These are phyloP conservation scores for Fusarium ambrosium DNA, from an alignment of 2,329 filamentous ascomycete species.

Conservation along the genomic window DNA sequence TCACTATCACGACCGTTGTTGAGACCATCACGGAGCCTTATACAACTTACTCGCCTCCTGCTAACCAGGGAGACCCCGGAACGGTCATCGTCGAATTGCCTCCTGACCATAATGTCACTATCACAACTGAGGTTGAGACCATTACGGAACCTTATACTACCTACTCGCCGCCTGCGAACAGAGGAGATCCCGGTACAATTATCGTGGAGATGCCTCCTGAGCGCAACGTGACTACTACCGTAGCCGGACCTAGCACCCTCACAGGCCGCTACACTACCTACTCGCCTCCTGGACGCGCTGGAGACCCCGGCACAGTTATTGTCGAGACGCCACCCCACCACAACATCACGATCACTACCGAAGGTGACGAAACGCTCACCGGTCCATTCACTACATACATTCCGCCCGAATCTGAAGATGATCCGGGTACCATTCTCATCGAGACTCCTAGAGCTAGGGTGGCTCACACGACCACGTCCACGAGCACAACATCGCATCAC, in stretches of 20 bases:
- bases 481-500: background rate
- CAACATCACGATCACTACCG: constrained; percentile 23
- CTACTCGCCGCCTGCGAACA: background rate
- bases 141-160: constrained; percentile 16
- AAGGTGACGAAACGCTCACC: constrained; percentile 22
- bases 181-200: constrained; percentile 25
- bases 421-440: constrained; percentile 30
- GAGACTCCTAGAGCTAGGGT: constrained; percentile 21
- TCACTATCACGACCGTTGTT: constrained; percentile 7
- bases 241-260: constrained; percentile 4
- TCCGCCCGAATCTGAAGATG: constrained; percentile 12
- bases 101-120: constrained; percentile 2
- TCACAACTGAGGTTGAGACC: constrained; percentile 2
- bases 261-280: constrained; percentile 7
- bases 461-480: background rate
- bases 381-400: constrained; percentile 22
- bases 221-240: constrained; percentile 17
- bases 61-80: constrained; percentile 11
- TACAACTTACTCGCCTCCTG: constrained; percentile 18
- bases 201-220: constrained; percentile 17
- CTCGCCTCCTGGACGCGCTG: background rate
- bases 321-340: constrained; percentile 4
- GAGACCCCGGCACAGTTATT: constrained; percentile 19
- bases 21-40: constrained; percentile 4
- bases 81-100: constrained; percentile 17